Evolutionary conservation across 768 basidiomycete genomes (phyloP), one percentile per base, ranked within the genome.

Genomic region (Suillus subluteus): DNA sequence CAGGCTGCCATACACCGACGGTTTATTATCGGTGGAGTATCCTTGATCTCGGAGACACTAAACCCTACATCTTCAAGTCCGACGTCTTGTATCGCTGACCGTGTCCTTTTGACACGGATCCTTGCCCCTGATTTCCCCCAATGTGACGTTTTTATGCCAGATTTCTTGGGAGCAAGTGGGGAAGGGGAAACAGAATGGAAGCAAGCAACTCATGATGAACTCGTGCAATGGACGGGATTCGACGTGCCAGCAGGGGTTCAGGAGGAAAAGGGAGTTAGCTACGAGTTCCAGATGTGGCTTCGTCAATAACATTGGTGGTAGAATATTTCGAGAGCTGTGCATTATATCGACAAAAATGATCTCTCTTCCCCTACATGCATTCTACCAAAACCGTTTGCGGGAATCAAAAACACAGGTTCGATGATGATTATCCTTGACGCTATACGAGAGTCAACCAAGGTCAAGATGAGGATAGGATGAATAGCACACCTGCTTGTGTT

Each of bases 221-320:
- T 98, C 75, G 75, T 84, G 68, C 82, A 81, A 12, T 99, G 95
- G 95, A 87, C 87, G 0, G 65, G 72, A n/a, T 92, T 91, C 72
- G 86, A 90, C 13, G 92, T 96, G 58, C 84, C 90, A 15, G 80
- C 83, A 68, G 95, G 93, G 4, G 79, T 86, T 72, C 90, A 93
- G 76, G 87, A 88, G 75, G 95, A 98, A 78, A 91, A 91, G 64
- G 94, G 90, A 12, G 82, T 94, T 55, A 82, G 84, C 70, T 99
- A 96, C 76, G 92, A 94, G 80, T 98, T 90, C 78, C 94, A 99
- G 82, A 95, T 99, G 95, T 99, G 97, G 97, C 83, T 88, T 61
- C 84, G 86, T 62, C 75, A 73, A 64, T 40, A 66, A 65, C 52
- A 58, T 68, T 44, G 52, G 58, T 61, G 40, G 54, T 41, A 61